These are phyloP conservation scores for Acacia confusa DNA, from an alignment of 306 rosid species.

Conservation along the genomic window DNA sequence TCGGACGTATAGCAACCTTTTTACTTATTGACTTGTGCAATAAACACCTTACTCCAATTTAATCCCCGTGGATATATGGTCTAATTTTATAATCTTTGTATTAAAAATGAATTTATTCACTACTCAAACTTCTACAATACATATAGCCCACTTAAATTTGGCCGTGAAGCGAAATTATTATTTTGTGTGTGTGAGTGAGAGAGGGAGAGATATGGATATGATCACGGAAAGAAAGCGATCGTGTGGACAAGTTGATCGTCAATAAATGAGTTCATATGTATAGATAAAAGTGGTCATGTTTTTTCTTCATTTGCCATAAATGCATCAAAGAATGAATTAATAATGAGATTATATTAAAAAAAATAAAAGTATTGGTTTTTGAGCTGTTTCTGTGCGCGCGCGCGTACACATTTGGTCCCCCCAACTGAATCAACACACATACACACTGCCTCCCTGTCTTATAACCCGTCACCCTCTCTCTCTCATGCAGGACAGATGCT, in stretches of 20 bases:
- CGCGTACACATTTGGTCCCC: conserved; percentile 31
- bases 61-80: too few species aligned
- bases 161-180: background rate
- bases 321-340: conserved; percentile 13
- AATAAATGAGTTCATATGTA: conserved; percentile 40
- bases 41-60: too few species aligned
- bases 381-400: background rate
- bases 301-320: conserved; percentile 34
- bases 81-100: too few species aligned
- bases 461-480: background rate
- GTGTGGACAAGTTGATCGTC: background rate
- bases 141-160: background rate
- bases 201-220: background rate
- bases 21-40: too few species aligned
- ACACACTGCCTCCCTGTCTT: background rate
- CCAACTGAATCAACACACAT: background rate
- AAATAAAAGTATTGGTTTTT: conserved; percentile 7
- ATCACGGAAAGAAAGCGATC: conserved; percentile 4
- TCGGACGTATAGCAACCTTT: too few species aligned
- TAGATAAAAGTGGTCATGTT: conserved; percentile 31
- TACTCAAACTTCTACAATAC: too few species aligned
- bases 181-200: background rate
- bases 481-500: conserved; percentile 27
- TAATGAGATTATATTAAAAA: conserved; percentile 13
- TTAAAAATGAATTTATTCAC: too few species aligned